These are phyloP conservation scores for Magnolia kwangsiensis DNA, from an alignment of 164 flowering plant species.

Conservation along the genomic window DNA sequence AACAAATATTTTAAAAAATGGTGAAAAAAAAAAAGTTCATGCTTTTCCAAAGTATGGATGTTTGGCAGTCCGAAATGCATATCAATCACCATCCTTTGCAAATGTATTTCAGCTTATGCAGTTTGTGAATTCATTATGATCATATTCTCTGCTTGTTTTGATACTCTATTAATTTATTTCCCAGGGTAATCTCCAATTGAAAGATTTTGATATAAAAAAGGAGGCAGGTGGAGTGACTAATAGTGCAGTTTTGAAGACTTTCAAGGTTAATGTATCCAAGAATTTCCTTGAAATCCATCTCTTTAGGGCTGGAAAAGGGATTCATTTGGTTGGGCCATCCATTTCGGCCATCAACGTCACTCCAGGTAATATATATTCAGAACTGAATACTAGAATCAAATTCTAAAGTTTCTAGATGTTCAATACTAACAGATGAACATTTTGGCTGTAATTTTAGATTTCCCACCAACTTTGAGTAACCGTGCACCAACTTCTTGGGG, in stretches of 20 bases:
- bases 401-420: background rate
- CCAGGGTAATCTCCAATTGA: conserved; percentile 47
- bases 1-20: too few species aligned
- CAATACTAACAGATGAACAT: background rate
- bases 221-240: conserved; percentile 59
- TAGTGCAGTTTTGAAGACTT: conserved; percentile 39
- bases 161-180: background rate
- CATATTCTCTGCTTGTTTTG: background rate
- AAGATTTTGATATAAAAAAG: conserved; percentile 65
- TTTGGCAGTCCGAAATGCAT: too few species aligned
- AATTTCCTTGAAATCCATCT: conserved; percentile 81
- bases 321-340: conserved; percentile 84
- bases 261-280: conserved; percentile 43
- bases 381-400: background rate
- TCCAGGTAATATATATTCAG: conserved; percentile 42
- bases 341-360: conserved; percentile 81
- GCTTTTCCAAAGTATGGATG: too few species aligned
- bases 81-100: too few species aligned
- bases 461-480: conserved; percentile 25
- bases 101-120: too few species aligned
- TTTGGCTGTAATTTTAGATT: conserved; percentile 46
- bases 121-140: too few species aligned
- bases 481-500: conserved; percentile 1
- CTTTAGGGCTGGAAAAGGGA: conserved; percentile 98
- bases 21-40: too few species aligned